Base-by-base conservation (phyloP, 2,329 filamentous ascomycete genomes). In the Cytospora leucostoma region DNA sequence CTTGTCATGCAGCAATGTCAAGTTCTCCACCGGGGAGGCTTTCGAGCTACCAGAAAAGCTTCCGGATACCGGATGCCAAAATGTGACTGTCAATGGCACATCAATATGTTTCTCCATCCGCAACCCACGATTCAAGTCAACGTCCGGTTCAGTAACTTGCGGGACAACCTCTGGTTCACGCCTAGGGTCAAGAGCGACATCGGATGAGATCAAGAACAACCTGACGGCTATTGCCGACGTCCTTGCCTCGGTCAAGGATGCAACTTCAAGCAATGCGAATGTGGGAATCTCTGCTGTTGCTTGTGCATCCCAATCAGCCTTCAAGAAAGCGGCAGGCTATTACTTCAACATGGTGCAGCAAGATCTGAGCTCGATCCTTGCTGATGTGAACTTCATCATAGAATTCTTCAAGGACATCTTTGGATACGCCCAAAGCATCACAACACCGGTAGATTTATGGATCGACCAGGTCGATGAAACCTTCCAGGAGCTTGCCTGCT, bases 261-360 rank as follows among this genome's bases (percentile, higher is more conserved):
- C 40, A 11, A 54, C 40, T 4, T 51, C 40, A 7, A 63, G 59
- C 21, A 21, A 59, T 15, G 49, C 61, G 3, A 44, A 52, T 13
- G 59, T 63, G 17, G 61, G 55, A 7, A 33, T 63, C 1, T 54
- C 61, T 1, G 17, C 15, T 13, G 61, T 63, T 21, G 61, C 55
- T 4, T 63, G 61, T 40, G 56, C 55, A 15, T 55, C 61, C 11
- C 55, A 59, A 15, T 35, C 27, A 15, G 55, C 61, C 11, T 63
- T 63, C 19, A 19, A 59, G 33, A 37, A 55, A 35, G 52, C 56
- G 7, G 40, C 56, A 2, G 56, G 55, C 10, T 63, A 59, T 44
- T 63, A 63, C 10, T 63, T 63, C 34, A 13, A 21, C 2, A 55
- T 55, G 61, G 61, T 47, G 4, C 61, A 63, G n/a, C 3, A 59